Base-by-base conservation (phyloP, 768 basidiomycete genomes). In the Boletus subparvulus region DNA sequence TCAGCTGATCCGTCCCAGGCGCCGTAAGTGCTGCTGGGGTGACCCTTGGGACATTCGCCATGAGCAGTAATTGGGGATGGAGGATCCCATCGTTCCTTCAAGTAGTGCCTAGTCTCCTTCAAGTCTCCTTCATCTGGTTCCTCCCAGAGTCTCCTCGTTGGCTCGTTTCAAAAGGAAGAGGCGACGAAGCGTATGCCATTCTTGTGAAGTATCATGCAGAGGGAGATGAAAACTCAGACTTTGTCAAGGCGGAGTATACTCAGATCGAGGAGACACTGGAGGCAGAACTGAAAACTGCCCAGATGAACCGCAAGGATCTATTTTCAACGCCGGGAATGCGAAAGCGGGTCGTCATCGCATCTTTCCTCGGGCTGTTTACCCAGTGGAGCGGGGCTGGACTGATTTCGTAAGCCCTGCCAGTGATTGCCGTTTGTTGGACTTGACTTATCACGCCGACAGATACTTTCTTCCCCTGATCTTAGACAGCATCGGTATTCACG, bases 131-230 rank as follows among this genome's bases (percentile, higher is more conserved):
- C 67, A 75, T 87, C 49, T 79, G 71, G 64, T 81, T 83, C 63
- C 71, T 86, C 16, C 84, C 84, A 3, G 86, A 88, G 63, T 85
- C 83, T 12, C 86, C 86, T 16, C 78, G 83, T 39, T 87, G 84
- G 84, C 76, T 87, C 5, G 74, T 86, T 32, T 79, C 82, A 3
- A 80, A 79, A 49, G 83, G 84, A 30, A 78, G 83, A 17, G 68
- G 67, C 1, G 74, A 75, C 1, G 81, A 84, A 56, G 83, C 83
- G 0, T 66, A 69, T 50, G 71, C 65, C 1, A 75, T 82, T 43
- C 73, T 86, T 26, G 77, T 70, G 17, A 83, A 81, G 54, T 86
- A 85, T 50, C 85, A 86, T 59, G 84, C 81, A 0, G 84, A 86
- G 54, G 83, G 84, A 3, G 78, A 87, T 58, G 65, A 57, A 50